phyloP scores from a whole-genome alignment of 192 early-diverging fungal genomes.

The Chytriomyces sp. region DNA sequence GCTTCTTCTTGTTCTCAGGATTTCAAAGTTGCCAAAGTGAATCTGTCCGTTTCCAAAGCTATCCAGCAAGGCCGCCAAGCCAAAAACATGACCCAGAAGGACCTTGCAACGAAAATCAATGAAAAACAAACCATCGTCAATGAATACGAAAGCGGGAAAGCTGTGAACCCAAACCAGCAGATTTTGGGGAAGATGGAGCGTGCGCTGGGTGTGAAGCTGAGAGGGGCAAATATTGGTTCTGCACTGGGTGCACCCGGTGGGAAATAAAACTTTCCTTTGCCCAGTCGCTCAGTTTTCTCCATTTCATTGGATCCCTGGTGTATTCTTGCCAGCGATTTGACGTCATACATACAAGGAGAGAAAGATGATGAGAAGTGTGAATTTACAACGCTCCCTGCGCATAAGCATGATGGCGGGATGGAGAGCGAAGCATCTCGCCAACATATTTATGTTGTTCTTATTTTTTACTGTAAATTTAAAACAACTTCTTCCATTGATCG shows the following conservation, averaged over 20 bases:
- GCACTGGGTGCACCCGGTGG: conserved; percentile 30
- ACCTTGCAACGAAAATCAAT: conserved; percentile 85
- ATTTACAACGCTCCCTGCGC: too few relatives aligned
- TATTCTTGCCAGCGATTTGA: too few relatives aligned
- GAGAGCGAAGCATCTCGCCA: too few relatives aligned
- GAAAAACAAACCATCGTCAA: conserved; percentile 90
- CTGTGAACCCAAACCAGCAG: conserved; percentile 88
- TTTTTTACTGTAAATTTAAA: too few relatives aligned
- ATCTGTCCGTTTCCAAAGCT: conserved; percentile 74
- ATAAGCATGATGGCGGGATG: too few relatives aligned
- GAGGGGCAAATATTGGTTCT: conserved; percentile 68
- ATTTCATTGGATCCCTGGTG: too few relatives aligned
- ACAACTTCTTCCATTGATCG: too few relatives aligned
- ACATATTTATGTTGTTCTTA: too few relatives aligned
- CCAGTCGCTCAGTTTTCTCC: too few relatives aligned
- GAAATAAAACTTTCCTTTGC: too few relatives aligned
- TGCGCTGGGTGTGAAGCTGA: conserved; percentile 82
- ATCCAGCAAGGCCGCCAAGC: conserved; percentile 81
- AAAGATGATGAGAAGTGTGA: too few relatives aligned
- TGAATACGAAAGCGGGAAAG: conserved; percentile 86
- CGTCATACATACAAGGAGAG: too few relatives aligned
- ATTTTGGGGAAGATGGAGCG: conserved; percentile 88
- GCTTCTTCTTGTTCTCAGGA: conserved; percentile 34
- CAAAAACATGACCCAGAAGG: conserved; percentile 84
- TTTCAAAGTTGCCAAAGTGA: conserved; percentile 63